These are phyloP conservation scores for Datura wrightii DNA, from an alignment of 257 asterid species.

Conservation along the genomic window DNA sequence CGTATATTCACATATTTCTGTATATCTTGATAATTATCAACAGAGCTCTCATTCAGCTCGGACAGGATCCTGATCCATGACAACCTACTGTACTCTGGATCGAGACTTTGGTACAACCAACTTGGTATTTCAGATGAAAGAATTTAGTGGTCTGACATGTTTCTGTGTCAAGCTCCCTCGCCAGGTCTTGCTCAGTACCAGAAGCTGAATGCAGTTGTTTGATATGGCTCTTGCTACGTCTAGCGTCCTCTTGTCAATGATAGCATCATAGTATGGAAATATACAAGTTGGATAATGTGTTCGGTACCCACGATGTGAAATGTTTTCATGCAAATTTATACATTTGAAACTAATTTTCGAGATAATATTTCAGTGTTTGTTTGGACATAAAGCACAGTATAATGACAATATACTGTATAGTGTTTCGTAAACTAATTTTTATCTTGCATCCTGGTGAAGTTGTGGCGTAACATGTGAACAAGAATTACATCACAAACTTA, in stretches of 20 bases:
- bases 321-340: background rate
- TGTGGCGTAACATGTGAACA: no score
- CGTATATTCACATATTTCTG: background rate
- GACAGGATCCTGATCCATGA: background rate
- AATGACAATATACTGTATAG: no score
- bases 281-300: background rate
- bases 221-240: background rate
- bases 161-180: background rate
- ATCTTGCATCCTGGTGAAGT: no score
- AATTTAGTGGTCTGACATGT: background rate
- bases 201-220: background rate
- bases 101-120: background rate
- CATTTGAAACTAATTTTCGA: background rate
- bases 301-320: background rate
- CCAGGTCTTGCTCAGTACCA: background rate
- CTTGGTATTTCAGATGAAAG: background rate
- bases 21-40: background rate
- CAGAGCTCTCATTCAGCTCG: background rate
- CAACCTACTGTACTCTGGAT: background rate
- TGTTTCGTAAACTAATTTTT: no score
- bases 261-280: background rate
- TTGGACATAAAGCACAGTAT: background rate
- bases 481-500: background rate
- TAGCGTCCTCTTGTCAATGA: no score
- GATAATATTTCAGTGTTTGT: background rate